Evolutionary conservation across 108 stramenopile species (phyloP).

Genomic region (Fistulifera solaris): DNA sequence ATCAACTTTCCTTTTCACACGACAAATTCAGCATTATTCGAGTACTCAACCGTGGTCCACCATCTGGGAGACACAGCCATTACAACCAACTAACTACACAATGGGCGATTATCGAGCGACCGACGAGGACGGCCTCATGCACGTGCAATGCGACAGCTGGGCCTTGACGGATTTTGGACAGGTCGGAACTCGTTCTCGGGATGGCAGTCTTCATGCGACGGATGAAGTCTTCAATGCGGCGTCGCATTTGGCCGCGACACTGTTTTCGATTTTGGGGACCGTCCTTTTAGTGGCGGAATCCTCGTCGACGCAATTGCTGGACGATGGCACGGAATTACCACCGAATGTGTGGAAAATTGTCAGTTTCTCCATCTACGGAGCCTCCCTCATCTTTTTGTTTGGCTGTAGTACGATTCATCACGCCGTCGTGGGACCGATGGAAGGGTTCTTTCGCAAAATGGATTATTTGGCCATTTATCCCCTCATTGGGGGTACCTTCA

Average conservation of each 20-base stretch:
- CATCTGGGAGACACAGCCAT: too few species aligned
- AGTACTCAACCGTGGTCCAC: too few species aligned
- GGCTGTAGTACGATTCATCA: constrained; percentile 60
- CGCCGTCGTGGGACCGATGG: constrained; percentile 39
- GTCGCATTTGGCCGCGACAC: constrained; percentile 55
- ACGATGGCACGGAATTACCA: background rate
- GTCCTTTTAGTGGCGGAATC: constrained; percentile 38
- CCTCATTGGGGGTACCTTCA: constrained; percentile 75
- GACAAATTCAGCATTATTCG: too few species aligned
- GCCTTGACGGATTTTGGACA: constrained; percentile 38
- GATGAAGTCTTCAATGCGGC: constrained; percentile 71
- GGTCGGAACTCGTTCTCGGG: constrained; percentile 37
- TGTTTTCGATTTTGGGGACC: constrained; percentile 46
- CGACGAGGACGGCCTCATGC: too few species aligned
- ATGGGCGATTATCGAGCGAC: too few species aligned
- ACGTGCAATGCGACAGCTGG: constrained; percentile 14
- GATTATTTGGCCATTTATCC: constrained; percentile 79
- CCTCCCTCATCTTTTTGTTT: constrained; percentile 51
- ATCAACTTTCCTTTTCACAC: too few species aligned
- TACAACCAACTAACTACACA: too few species aligned
- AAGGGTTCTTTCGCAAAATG: constrained; percentile 47
- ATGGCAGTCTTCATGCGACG: constrained; percentile 48
- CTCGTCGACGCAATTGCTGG: constrained; percentile 10
- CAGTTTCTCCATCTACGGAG: constrained; percentile 57
- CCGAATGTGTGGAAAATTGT: constrained; percentile 67